Percentiles rank a stretch among this genome's conserved stretches.
phyloP scores from a whole-genome alignment of 2,329 filamentous ascomycete species.

The Penicillium sp. region DNA sequence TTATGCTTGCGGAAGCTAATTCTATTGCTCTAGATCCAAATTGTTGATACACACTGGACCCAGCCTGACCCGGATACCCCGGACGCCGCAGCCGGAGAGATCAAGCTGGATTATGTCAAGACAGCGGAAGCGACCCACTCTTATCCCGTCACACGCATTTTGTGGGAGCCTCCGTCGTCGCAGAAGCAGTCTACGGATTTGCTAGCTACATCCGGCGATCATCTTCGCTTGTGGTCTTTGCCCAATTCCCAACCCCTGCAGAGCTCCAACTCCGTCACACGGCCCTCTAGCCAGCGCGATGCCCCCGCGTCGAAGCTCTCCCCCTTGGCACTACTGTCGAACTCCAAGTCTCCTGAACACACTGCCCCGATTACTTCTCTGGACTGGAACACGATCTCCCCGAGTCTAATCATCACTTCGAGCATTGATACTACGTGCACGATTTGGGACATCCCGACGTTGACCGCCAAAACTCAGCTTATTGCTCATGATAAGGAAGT shows the following conservation, averaged over 20 bases:
- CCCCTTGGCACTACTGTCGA: constrained; percentile 84
- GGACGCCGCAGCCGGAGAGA: constrained; percentile 61
- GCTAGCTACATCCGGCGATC: constrained; percentile 89
- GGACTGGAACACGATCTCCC: constrained; percentile 96
- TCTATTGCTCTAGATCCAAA: constrained; percentile 68
- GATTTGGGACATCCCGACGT: constrained; percentile 97
- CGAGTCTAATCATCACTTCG: constrained; percentile 94
- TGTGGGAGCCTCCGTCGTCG: constrained; percentile 93
- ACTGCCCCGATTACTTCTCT: constrained; percentile 93
- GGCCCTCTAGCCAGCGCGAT: constrained; percentile 57
- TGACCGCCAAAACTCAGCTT: constrained; percentile 95
- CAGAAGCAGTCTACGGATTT: constrained; percentile 95
- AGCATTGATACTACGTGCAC: constrained; percentile 99
- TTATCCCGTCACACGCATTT: constrained; percentile 87
- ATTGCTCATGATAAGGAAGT: constrained; percentile 99
- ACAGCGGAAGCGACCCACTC: constrained; percentile 95
- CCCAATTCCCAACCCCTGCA: constrained; percentile 58
- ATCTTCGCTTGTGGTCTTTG: constrained; percentile 87
- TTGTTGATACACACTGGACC: constrained; percentile 77
- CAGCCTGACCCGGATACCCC: constrained; percentile 63
- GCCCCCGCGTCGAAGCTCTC: constrained; percentile 73
- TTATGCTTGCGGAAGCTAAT: constrained; percentile 10
- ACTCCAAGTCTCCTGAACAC: constrained; percentile 97
- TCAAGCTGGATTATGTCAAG: constrained; percentile 75
- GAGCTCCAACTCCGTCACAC: constrained; percentile 62